Evolutionary conservation across 257 asterid genomes (phyloP), one percentile per base, ranked within the genome.

Genomic region (Orobanche coerulescens): DNA sequence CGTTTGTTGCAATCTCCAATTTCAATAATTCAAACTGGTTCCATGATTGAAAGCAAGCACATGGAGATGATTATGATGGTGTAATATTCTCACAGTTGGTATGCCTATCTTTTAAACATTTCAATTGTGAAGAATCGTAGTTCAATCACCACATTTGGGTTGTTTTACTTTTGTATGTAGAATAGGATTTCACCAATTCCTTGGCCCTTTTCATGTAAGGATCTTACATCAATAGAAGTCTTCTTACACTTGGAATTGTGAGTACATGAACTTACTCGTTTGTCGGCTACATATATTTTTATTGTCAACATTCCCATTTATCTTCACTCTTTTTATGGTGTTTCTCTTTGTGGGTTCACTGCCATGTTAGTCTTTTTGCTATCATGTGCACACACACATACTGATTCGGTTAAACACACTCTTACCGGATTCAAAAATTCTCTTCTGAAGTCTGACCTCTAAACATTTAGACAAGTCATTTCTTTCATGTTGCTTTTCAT

Each of bases 11-110:
- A n/a, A n/a, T n/a, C n/a, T n/a, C n/a, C n/a, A n/a, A n/a, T n/a
- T n/a, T n/a, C n/a, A n/a, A n/a, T n/a, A n/a, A n/a, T n/a, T n/a
- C n/a, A n/a, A n/a, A n/a, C n/a, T n/a, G n/a, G n/a, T n/a, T n/a
- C n/a, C n/a, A 93, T 93, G 99, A 79, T 89, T 19, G 99, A 93
- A 79, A 93, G 99, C 74, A 84, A 95, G 91, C 84, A 65, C 95
- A 77, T 73, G 99, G 94, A 12, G 97, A 93, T 65, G 97, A 93
- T 61, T 93, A 93, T 47, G 99, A 93, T 65, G 99, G 99, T 42
- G 99, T 93, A 60, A 84, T 84, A 68, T 93, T 81, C 79, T 93
- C 99, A 24, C 99, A 93, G 73, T 82, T 93, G 84, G 99, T 93
- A 86, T 43, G 83, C 55, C n/a, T n/a, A 52, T 61, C 57, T 51